Conservation (phyloP, 495 filamentous ascomycete species). For the Staphylotrichum tortipilum region DNA sequence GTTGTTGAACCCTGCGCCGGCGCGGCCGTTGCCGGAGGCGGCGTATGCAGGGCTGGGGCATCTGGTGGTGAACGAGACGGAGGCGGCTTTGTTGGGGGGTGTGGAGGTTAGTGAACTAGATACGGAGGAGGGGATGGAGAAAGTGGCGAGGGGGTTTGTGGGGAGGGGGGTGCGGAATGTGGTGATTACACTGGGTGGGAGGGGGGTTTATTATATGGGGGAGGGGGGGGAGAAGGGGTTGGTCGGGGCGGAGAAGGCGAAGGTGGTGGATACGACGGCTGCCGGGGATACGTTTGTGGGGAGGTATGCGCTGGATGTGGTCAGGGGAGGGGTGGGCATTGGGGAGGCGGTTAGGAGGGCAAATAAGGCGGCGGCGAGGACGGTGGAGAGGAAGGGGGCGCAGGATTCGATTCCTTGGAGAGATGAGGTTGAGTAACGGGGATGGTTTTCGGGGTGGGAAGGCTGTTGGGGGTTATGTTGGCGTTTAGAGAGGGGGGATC, state of each 20-base stretch:
- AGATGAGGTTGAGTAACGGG: conserved; percentile 55
- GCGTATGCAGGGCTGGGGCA: conserved; percentile 64
- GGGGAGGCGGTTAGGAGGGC: conserved; percentile 57
- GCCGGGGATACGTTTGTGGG: conserved; percentile 95
- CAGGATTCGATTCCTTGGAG: conserved; percentile 83
- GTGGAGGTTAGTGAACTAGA: conserved; percentile 41
- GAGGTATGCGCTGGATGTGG: conserved; percentile 65
- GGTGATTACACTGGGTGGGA: conserved; percentile 72
- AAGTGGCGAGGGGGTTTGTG: conserved; percentile 52
- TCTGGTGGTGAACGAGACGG: conserved; percentile 84
- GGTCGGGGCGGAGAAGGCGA: conserved; percentile 49
- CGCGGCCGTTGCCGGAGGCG: conserved; percentile 56
- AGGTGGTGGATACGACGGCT: conserved; percentile 86
- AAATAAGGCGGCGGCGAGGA: conserved; percentile 63
- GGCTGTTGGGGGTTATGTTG: too few relatives aligned
- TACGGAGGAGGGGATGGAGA: conserved; percentile 32
- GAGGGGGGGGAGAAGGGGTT: conserved; percentile 30
- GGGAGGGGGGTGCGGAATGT: conserved; percentile 62
- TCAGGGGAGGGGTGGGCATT: conserved; percentile 35
- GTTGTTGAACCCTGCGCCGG: conserved; percentile 80
- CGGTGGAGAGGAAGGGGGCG: conserved; percentile 72
- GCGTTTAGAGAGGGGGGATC: too few relatives aligned
- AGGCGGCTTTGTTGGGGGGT: conserved; percentile 64
- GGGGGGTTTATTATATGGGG: conserved; percentile 58
- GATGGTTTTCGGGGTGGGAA: neutral